Conservation (phyloP, 2,329 filamentous ascomycete species). For the Sarocladium kiliense region DNA sequence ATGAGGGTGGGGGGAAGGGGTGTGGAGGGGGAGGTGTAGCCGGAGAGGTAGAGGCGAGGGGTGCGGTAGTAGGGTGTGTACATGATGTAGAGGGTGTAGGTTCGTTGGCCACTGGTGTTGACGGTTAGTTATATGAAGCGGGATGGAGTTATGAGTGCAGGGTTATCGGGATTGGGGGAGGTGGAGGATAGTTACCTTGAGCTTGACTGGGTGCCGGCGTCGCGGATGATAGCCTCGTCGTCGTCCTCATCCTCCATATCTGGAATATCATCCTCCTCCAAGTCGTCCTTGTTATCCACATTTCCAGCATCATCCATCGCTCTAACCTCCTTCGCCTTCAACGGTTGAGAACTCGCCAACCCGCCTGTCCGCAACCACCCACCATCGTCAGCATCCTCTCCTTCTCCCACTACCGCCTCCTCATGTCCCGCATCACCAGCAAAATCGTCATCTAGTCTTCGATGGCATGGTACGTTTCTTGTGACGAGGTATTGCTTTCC, state of each 20-base stretch:
- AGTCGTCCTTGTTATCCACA: slow-evolving; percentile 66
- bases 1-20: slow-evolving; percentile 78
- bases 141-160: not conserved
- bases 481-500: slow-evolving; percentile 96
- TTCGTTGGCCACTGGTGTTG: slow-evolving; percentile 64
- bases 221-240: slow-evolving; percentile 91
- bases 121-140: slow-evolving; percentile 9
- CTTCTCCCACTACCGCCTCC: slow-evolving; percentile 79
- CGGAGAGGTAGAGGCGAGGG: slow-evolving; percentile 89
- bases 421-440: slow-evolving; percentile 82
- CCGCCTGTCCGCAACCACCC: slow-evolving; percentile 91
- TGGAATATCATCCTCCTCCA: slow-evolving; percentile 79
- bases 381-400: slow-evolving; percentile 71
- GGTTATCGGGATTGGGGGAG: no score
- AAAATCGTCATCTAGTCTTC: slow-evolving; percentile 88
- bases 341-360: slow-evolving; percentile 67
- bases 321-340: slow-evolving; percentile 73
- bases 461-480: slow-evolving; percentile 87
- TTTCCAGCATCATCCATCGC: slow-evolving; percentile 89
- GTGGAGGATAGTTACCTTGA: slow-evolving; percentile 36
- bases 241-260: slow-evolving; percentile 99
- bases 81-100: slow-evolving; percentile 98
- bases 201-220: slow-evolving; percentile 47
- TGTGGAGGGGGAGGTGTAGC: slow-evolving; percentile 74
- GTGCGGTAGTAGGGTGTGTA: slow-evolving; percentile 97